Conservation (phyloP, 2,329 filamentous ascomycete genomes). For the Ophioceras dolichostomum region DNA sequence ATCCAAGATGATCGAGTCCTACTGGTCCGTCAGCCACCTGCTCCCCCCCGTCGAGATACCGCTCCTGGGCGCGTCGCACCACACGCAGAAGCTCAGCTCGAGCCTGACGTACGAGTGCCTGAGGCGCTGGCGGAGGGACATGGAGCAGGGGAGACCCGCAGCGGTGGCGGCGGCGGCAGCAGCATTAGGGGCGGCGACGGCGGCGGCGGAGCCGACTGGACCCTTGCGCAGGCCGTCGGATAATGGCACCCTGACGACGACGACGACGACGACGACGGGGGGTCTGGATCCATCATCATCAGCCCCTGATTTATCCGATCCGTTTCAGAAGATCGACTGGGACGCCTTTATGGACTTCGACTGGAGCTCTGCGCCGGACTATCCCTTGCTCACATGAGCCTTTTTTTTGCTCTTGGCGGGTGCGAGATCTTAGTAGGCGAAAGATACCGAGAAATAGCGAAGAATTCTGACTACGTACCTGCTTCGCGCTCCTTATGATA, state of each 20-base stretch:
- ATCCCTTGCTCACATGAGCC: neutral
- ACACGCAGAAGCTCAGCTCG: conserved; percentile 33
- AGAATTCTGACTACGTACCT: too few relatives aligned
- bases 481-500: too few relatives aligned
- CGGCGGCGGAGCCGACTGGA: too few relatives aligned
- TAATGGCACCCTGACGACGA: too few relatives aligned
- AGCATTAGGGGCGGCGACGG: too few relatives aligned
- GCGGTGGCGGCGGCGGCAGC: conserved; percentile 7
- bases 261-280: too few relatives aligned
- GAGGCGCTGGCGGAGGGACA: conserved; percentile 28
- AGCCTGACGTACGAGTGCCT: conserved; percentile 38
- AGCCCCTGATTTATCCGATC: too few relatives aligned
- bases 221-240: too few relatives aligned
- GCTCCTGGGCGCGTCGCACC: conserved; percentile 22
- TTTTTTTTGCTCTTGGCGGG: too few relatives aligned
- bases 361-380: conserved; percentile 22
- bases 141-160: conserved; percentile 21
- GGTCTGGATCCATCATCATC: too few relatives aligned
- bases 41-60: conserved; percentile 24
- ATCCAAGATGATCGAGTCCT: conserved; percentile 34
- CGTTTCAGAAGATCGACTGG: conserved; percentile 38
- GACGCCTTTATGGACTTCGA: conserved; percentile 37
- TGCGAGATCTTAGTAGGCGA: too few relatives aligned
- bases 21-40: conserved; percentile 27
- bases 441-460: too few relatives aligned